Base-by-base conservation (phyloP, 805 yeast species). In the Saturnispora dispora region DNA sequence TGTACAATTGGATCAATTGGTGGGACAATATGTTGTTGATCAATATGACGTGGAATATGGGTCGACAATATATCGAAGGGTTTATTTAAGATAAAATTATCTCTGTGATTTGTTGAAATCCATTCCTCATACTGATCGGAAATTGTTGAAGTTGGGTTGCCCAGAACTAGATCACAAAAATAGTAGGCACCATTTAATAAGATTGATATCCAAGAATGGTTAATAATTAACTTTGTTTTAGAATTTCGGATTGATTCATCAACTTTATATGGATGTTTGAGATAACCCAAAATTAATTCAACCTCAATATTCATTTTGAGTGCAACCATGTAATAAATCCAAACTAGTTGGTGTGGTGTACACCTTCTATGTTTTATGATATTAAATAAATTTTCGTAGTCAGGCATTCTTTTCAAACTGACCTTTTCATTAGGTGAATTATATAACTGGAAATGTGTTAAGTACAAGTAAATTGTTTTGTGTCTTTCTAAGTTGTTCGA, bases 141-240 rank as follows among this genome's bases (percentile, higher is more conserved):
- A 3, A 74, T 61, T 1, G 83, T 79, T 55, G 81, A 76, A 1
- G 83, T 65, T 4, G 73, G 65, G 58, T 82, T 83, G 1, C 88
- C 89, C 30, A 83, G 60, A 5, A 81, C 71, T 5, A 79, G 82
- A 63, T 91, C 99, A 54, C 91, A 66, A 54, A 93, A 74, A 53
- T 91, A 72, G 79, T 90, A 89, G 62, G 85, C 85, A 39, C 82
- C 82, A 53, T 87, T 83, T 15, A 89, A 67, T 35, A 84, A 64
- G 1, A 89, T 81, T 1, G 95, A 81, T 51, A 88, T 75, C 99
- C 99, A 93, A 51, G 86, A 80, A 66, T 93, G 99, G 60, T 89
- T 88, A 36, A 82, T 64, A n/a, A 70, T 68, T 56, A 73, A 76
- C 43, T 79, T 73, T 53, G 73, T 75, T 53, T 70, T 70, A 0